Percentiles rank a stretch among this genome's conserved stretches.
phyloP scores from a whole-genome alignment of 305 asterid species.

The Rubia tinctorum region DNA sequence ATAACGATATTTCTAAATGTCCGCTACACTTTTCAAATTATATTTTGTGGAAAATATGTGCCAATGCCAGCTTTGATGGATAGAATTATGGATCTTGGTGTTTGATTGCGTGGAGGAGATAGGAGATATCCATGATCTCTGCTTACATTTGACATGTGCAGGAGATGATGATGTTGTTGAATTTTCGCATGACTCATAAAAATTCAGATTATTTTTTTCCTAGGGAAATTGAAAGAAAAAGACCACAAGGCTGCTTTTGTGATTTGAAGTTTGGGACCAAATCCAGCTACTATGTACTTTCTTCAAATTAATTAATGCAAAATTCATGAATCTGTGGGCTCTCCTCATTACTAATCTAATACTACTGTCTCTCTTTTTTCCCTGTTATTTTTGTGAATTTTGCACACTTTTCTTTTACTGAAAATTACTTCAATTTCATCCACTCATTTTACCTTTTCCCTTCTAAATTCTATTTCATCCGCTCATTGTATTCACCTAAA shows the following conservation, averaged over 20 bases:
- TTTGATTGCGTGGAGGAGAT: conserved; percentile 1
- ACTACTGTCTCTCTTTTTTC: too few species aligned
- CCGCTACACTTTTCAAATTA: too few species aligned
- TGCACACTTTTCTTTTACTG: too few species aligned
- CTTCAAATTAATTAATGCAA: neutral
- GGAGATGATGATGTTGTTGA: conserved; percentile 7
- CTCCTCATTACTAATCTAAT: neutral
- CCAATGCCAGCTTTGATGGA: neutral
- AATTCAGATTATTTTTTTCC: neutral
- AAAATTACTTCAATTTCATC: too few species aligned
- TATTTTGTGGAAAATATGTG: neutral
- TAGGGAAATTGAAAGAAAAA: neutral
- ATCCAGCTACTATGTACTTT: conserved; percentile 12
- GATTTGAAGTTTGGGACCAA: conserved; percentile 15
- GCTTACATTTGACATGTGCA: neutral
- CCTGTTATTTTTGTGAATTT: too few species aligned
- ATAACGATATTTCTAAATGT: too few species aligned
- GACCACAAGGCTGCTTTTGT: neutral
- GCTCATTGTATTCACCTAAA: too few species aligned
- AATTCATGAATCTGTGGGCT: conserved; percentile 2
- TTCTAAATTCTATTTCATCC: too few species aligned
- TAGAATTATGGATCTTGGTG: neutral
- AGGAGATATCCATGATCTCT: neutral
- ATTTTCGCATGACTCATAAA: neutral
- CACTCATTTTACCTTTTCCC: too few species aligned